Evolutionary conservation across 768 basidiomycete genomes (phyloP), one percentile per base, ranked within the genome.

Genomic region (Auriscalpium microsporum): DNA sequence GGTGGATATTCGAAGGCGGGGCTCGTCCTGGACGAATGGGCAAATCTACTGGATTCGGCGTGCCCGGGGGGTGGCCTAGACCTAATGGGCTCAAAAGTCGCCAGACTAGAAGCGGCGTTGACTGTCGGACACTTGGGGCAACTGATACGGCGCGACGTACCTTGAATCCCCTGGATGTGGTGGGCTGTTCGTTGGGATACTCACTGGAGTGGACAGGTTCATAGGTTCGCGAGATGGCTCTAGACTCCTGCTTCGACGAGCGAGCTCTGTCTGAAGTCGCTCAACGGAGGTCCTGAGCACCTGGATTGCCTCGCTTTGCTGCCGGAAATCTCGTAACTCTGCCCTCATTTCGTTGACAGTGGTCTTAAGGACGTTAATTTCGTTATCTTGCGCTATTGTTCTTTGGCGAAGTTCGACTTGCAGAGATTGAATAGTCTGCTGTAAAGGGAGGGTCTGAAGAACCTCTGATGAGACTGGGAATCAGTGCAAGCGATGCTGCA

Each of bases 1-100:
- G 55, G 50, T 10, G 60, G 60, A 19, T 61, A 60, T 52, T 61
- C 60, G 19, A 59, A 61, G 40, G 57, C 57, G 3, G 59, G 58
- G 28, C 54, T 61, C 10, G 54, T 48, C 53, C 49, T 54, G 17
- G 50, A 45, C 9, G 38, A 21, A 35, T 57, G 50, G 21, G 49
- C 23, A 28, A 40, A 33, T 3, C 53, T 55, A 10, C 17, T 54
- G 42, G 51, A 17, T 53, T 58, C 53, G 36, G 19, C 53, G 38
- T 45, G 55, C 33, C 54, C 54, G 36, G 46, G 47, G 1, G 44
- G 50, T 14, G n/a, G 50, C 14, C n/a, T 17, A 19, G 17, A 19
- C 9, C 21, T 19, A n/a, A 17, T 52, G 17, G 40, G 17, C 14
- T 52, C 52, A n/a, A 17, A 52, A 50, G 38, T 19, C 17, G 8